Conservation (phyloP, 352 stramenopile genomes). For the Phytophthora macrochlamydospora region DNA sequence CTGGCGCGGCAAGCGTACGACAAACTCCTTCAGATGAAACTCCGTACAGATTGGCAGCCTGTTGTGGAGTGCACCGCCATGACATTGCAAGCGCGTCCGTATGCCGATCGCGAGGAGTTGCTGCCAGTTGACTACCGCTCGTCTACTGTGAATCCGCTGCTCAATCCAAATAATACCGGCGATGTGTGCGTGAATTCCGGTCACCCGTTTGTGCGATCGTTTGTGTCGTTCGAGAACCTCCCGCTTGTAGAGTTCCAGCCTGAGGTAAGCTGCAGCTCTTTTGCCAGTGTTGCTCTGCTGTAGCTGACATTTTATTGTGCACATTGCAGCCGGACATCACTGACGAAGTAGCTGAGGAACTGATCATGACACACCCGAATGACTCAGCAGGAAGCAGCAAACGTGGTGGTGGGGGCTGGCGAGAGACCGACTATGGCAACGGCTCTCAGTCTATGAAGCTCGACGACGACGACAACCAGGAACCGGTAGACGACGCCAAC, state of each 20-base stretch:
- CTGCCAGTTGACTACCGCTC: conserved; percentile 96
- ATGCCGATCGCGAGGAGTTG: conserved; percentile 92
- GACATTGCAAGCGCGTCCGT: conserved; percentile 92
- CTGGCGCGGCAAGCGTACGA: conserved; percentile 93
- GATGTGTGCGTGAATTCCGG: conserved; percentile 94
- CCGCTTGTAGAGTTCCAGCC: conserved; percentile 95
- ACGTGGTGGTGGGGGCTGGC: conserved; percentile 45
- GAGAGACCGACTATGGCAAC: conserved; percentile 62
- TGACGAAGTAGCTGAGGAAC: conserved; percentile 85
- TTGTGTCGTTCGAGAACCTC: conserved; percentile 96
- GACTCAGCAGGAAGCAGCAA: conserved; percentile 24
- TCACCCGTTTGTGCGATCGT: conserved; percentile 95
- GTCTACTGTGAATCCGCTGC: conserved; percentile 90
- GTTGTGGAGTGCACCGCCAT: conserved; percentile 93
- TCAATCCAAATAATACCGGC: conserved; percentile 89
- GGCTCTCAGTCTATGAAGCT: conserved; percentile 86
- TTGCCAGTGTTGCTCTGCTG: background rate
- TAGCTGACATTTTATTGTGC: conserved; percentile 1
- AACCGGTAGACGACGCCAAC: conserved; percentile 22
- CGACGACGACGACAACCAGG: conserved; percentile 57
- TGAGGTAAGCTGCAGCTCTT: conserved; percentile 32
- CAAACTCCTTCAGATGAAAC: conserved; percentile 89
- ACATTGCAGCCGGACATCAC: conserved; percentile 54
- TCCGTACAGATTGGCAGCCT: conserved; percentile 85
- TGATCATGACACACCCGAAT: conserved; percentile 75